These are phyloP conservation scores for Conticribra guillardii DNA, from an alignment of 108 stramenopile genomes.

Conservation along the genomic window DNA sequence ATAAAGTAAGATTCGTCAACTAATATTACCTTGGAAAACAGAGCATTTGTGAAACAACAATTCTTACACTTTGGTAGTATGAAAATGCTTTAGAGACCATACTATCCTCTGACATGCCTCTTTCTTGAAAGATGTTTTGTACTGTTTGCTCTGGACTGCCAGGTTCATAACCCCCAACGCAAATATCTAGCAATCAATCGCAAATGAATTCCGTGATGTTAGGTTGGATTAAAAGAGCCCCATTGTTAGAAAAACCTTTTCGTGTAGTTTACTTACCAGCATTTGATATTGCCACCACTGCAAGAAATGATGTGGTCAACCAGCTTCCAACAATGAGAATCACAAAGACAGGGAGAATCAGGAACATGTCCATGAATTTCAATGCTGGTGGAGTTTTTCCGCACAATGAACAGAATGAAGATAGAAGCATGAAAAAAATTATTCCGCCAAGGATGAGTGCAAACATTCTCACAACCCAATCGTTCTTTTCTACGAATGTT, in stretches of 20 bases:
- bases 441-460: constrained; percentile 20
- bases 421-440: constrained; percentile 36
- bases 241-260: not conserved
- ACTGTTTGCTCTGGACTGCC: constrained; percentile 38
- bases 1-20: not conserved
- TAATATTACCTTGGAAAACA: not conserved
- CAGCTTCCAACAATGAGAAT: constrained; percentile 21
- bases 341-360: constrained; percentile 41
- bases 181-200: constrained; percentile 43
- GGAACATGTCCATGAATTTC: constrained; percentile 29
- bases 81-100: constrained; percentile 36
- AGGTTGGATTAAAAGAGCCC: not conserved
- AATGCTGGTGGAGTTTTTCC: constrained; percentile 15
- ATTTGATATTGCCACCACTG: constrained; percentile 29
- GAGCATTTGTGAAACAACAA: not conserved
- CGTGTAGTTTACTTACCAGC: constrained; percentile 13
- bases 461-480: constrained; percentile 45
- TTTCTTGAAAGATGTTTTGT: constrained; percentile 15
- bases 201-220: no score
- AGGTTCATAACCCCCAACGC: constrained; percentile 17
- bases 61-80: constrained; percentile 42
- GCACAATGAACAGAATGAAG: constrained; percentile 19
- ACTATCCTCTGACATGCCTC: constrained; percentile 15
- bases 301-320: constrained; percentile 25
- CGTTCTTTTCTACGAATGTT: constrained; percentile 29